Base-by-base conservation (phyloP, 306 rosid genomes). In the Quillaja saponaria region DNA sequence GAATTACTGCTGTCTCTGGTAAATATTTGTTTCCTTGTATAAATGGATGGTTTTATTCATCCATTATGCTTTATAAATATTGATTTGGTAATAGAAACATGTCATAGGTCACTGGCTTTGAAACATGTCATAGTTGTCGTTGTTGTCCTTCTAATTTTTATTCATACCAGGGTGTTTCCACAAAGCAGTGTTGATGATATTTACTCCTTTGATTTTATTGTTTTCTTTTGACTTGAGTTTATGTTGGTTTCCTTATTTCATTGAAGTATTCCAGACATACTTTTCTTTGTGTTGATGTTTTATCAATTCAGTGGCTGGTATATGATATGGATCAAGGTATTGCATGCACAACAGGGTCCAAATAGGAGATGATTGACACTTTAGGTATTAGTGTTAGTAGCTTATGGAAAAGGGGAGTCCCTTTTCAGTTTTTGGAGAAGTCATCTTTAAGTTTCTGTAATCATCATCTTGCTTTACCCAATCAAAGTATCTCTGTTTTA, bases 1-100 rank as follows among this genome's bases (percentile, higher is more conserved):
- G 99, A 79, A 80, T 92, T 71, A 68, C 77, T 15, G 95, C 92
- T 3, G 76, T 89, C 49, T 82, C 89, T 63, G 99, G 99, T 92
- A 84, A 13, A 57, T 44, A 21, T 17, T n/a, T 73, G 45, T 46
- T 63, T 68, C 13, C 20, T 48, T 73, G 34, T 19, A 19, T 13
- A n/a, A 0, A 14, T 56, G 31, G 37, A 21, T 67, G 34, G 69
- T 48, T 67, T 62, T 60, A 37, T 56, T 64, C 64, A 13, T 71
- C 35, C 19, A 8, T n/a, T 21, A 12, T 19, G 11, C 18, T 57
- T 19, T 57, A 38, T n/a, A n/a, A n/a, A n/a, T n/a, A n/a, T n/a
- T n/a, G n/a, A n/a, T n/a, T n/a, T n/a, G n/a, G n/a, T n/a, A 55
- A 13, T 49, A 38, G 21, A 11, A 14, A 56, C 51, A 6, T 28